These are phyloP conservation scores for Straminergon stramineum DNA, from an alignment of 225 moss, liverwort and hornwort genomes.

Conservation along the genomic window DNA sequence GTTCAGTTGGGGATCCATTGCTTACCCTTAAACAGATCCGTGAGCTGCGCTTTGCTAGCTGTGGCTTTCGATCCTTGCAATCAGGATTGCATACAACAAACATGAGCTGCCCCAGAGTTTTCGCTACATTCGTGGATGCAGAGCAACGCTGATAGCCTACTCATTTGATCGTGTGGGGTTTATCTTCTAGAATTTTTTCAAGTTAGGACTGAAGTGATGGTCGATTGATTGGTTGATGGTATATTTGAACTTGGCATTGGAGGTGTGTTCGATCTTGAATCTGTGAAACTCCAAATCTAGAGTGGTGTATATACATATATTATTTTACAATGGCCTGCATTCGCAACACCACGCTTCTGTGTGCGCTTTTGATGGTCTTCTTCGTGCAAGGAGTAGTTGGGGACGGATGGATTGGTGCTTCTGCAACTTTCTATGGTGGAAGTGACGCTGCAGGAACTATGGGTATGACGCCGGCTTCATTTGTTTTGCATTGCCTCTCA, in stretches of 20 bases:
- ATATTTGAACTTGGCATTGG: background rate
- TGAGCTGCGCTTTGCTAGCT: background rate
- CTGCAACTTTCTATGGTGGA: conserved; percentile 44
- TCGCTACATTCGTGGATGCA: background rate
- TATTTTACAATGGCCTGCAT: background rate
- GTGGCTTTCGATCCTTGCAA: background rate
- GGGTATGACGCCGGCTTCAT: background rate
- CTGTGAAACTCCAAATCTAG: background rate
- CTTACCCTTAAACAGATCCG: background rate
- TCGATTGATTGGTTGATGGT: background rate
- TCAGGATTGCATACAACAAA: background rate
- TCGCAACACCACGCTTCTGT: background rate
- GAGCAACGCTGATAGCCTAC: background rate
- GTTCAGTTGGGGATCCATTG: background rate
- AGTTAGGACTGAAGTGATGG: background rate
- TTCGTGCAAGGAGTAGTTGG: conserved; percentile 1
- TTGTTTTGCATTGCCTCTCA: background rate
- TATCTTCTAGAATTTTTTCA: background rate
- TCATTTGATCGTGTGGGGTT: background rate
- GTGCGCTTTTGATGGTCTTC: background rate
- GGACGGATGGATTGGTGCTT: conserved; percentile 26
- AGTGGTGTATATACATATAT: background rate
- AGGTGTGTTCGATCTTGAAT: background rate
- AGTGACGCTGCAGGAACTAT: conserved; percentile 31
- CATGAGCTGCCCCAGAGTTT: background rate